Evolutionary conservation across 108 stramenopile genomes (phyloP), one percentile per base, ranked within the genome.

Genomic region (Fragilaria crotonensis): DNA sequence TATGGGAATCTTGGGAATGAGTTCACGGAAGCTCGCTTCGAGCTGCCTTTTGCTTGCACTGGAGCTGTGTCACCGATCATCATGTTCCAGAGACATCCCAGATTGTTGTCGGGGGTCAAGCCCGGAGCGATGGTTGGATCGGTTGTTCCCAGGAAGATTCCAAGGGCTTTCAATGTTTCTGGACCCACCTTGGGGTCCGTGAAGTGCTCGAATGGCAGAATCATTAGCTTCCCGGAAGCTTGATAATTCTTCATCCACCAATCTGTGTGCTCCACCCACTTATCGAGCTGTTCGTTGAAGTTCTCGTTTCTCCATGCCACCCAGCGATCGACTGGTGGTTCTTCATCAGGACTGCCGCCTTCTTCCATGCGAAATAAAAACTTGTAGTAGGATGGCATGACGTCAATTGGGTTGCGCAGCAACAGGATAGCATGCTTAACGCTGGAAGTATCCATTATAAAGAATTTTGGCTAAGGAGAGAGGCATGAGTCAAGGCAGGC

Each of bases 181-280:
- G 30, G 28, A 1, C 54, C 54, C 20, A 36, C n/a, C 30, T 33
- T n/a, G 18, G 54, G 36, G 14, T 32, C n/a, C 26, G 51, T 52
- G 2, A 56, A 33, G 54, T 56, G 33, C 7, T 56, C 54, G 32
- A 26, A 56, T 2, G 54, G 54, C 32, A 56, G 30, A 14, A 56
- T 3, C 25, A 33, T 19, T 22, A 56, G 27, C 31, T 56, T 56
- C 36, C 18, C 2, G n/a, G 54, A 31, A 2, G 2, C 19, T 33
- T 56, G 2, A 64, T 64, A 74, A 14, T 46, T 48, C 1, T 70
- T 49, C 44, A 75, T 61, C 73, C 73, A 75, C 45, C 57, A 75
- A 9, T 36, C 33, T 19, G 69, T 36, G 41, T 70, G 68, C 2
- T 51, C 28, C 14, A 48, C 50, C 64, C 53, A 70, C 21, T 44